These are phyloP conservation scores for Crithidia expoeki DNA, from an alignment of 208 protist genomes.

Conservation along the genomic window DNA sequence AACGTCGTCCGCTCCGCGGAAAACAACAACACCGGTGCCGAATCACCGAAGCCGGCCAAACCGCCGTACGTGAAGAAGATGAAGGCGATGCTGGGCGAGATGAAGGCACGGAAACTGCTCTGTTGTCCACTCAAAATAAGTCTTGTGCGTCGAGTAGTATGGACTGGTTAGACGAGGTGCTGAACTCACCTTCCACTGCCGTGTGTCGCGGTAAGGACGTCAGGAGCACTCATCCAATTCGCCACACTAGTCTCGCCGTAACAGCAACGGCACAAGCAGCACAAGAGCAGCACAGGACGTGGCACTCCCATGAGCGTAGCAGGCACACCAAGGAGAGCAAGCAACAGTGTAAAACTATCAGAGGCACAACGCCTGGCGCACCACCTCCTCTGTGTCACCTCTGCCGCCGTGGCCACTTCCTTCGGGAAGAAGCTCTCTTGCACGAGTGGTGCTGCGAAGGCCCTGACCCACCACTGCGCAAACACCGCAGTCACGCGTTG, in stretches of 20 bases:
- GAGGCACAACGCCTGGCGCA: background rate
- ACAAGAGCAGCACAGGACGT: too few species aligned
- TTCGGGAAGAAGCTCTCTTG: constrained; percentile 50
- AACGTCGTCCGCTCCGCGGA: too few species aligned
- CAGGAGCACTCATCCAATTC: too few species aligned
- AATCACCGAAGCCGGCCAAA: too few species aligned
- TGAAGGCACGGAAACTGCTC: background rate
- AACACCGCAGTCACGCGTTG: constrained; percentile 25
- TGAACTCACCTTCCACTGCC: constrained; percentile 10
- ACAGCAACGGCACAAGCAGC: background rate
- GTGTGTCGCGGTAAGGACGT: constrained; percentile 4
- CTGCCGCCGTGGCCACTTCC: constrained; percentile 56
- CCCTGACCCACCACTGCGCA: constrained; percentile 38
- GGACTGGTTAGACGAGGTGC: constrained; percentile 28
- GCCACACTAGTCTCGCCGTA: too few species aligned
- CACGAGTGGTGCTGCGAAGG: constrained; percentile 85
- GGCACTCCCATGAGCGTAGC: too few species aligned
- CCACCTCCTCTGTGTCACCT: constrained; percentile 51
- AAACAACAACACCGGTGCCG: too few species aligned
- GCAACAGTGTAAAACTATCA: too few species aligned
- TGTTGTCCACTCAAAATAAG: background rate
- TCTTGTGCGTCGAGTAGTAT: background rate
- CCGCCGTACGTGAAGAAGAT: background rate
- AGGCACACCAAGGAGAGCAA: background rate
- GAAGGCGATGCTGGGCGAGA: background rate